Evolutionary conservation across 1,139 yeast genomes (phyloP).

Genomic region (Pichia sp.): DNA sequence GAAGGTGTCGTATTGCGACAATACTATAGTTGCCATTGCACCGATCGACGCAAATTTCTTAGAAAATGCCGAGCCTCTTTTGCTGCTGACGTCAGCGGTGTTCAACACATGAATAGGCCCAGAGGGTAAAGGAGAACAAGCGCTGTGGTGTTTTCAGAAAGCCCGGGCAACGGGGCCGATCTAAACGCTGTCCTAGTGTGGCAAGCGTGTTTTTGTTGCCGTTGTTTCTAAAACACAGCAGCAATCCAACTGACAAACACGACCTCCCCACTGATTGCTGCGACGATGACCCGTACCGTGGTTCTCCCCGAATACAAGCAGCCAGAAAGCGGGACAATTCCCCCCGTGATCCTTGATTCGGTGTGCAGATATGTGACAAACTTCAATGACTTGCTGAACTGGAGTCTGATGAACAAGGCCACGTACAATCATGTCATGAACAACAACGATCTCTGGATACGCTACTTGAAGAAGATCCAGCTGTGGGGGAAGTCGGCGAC

Average conservation of each 20-base stretch:
- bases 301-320: not conserved
- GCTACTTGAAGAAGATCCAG: conserved; percentile 44
- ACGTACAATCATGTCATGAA: conserved; percentile 33
- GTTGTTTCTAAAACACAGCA: no score
- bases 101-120: no score
- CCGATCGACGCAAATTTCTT: no score
- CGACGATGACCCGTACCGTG: not conserved
- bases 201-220: not conserved
- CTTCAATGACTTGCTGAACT: conserved; percentile 32
- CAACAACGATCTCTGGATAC: conserved; percentile 45
- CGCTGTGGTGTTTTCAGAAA: not conserved
- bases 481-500: conserved; percentile 38
- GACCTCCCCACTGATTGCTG: not conserved
- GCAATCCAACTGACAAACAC: no score
- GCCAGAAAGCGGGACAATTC: conserved; percentile 3
- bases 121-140: no score
- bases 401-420: conserved; percentile 34
- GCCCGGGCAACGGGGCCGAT: not conserved
- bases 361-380: conserved; percentile 19
- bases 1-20: no score
- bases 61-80: no score
- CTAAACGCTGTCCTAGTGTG: not conserved
- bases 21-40: no score
- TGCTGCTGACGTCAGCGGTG: no score
- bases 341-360: conserved; percentile 18